Conservation (phyloP, 495 filamentous ascomycete genomes). For the Extremus antarcticus region DNA sequence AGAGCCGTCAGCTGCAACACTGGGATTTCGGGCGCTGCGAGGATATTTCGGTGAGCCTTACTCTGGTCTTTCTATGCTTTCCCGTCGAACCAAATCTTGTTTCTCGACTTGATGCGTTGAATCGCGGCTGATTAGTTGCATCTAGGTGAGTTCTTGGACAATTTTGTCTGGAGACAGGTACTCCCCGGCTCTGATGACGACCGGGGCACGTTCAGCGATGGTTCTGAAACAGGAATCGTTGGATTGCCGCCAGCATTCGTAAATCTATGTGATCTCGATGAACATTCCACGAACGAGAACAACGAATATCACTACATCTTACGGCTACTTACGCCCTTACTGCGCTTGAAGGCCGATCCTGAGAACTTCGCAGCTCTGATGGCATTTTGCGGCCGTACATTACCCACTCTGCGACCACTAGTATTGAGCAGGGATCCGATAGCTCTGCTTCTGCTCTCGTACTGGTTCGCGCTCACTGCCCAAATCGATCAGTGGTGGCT, state of each 20-base stretch:
- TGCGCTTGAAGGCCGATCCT: not conserved
- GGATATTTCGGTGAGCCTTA: not conserved
- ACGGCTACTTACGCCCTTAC: not conserved
- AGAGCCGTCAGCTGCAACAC: not conserved
- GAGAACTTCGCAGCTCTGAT: slow-evolving; percentile 3
- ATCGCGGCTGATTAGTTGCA: too few relatives aligned
- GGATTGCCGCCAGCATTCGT: slow-evolving; percentile 5
- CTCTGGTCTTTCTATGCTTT: too few relatives aligned
- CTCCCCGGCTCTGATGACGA: not conserved
- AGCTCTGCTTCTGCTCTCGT: slow-evolving; percentile 2
- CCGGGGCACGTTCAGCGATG: not conserved
- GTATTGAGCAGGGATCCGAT: not conserved
- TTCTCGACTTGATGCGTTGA: too few relatives aligned
- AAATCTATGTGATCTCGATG: not conserved
- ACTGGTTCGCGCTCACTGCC: slow-evolving; percentile 1
- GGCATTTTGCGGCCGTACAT: slow-evolving; percentile 4
- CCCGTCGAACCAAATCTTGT: too few relatives aligned
- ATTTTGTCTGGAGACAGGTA: not conserved
- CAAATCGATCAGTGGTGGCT: slow-evolving; percentile 10
- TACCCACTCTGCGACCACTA: not conserved
- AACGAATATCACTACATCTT: slow-evolving; percentile 6
- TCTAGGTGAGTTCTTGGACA: not conserved
- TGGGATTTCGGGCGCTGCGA: not conserved
- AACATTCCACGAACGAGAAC: not conserved
- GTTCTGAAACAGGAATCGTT: not conserved